Evolutionary conservation across 768 basidiomycete genomes (phyloP).

Genomic region (Pulveroboletus sp.): DNA sequence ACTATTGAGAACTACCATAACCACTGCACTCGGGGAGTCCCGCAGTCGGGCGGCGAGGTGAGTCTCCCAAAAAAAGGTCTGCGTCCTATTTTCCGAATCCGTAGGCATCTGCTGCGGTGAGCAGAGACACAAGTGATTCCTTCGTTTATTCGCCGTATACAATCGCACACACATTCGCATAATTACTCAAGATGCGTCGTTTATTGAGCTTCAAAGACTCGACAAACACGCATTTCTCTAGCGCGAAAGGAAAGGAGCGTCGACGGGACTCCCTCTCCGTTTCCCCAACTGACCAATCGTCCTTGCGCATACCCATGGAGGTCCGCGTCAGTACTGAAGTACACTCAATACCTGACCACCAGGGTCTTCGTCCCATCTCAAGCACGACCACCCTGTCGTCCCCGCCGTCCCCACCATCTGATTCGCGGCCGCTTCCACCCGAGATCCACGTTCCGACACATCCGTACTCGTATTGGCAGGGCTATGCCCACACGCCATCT

Average conservation of each 20-base stretch:
- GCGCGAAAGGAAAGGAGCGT: conserved; percentile 25
- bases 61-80: conserved; percentile 3
- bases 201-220: conserved; percentile 28
- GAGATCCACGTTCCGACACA: conserved; percentile 32
- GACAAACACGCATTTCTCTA: conserved; percentile 5
- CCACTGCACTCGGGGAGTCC: not conserved
- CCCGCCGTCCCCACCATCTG: conserved; percentile 21
- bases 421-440: conserved; percentile 24
- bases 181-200: conserved; percentile 27
- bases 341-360: conserved; percentile 18
- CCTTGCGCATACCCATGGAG: conserved; percentile 16
- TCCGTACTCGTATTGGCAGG: conserved; percentile 35
- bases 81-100: conserved; percentile 9
- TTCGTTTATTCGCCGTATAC: conserved; percentile 16
- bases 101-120: conserved; percentile 18
- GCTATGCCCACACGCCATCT: conserved; percentile 26
- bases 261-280: conserved; percentile 12
- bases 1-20: not conserved
- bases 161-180: conserved; percentile 13
- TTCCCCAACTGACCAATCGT: conserved; percentile 3
- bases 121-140: conserved; percentile 6
- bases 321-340: conserved; percentile 30
- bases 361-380: conserved; percentile 15
- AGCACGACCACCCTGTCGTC: conserved; percentile 16
- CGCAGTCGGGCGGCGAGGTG: conserved; percentile 8